Evolutionary conservation across 768 basidiomycete genomes (phyloP), one percentile per base, ranked within the genome.

Genomic region (Mrakia hoshinonis): DNA sequence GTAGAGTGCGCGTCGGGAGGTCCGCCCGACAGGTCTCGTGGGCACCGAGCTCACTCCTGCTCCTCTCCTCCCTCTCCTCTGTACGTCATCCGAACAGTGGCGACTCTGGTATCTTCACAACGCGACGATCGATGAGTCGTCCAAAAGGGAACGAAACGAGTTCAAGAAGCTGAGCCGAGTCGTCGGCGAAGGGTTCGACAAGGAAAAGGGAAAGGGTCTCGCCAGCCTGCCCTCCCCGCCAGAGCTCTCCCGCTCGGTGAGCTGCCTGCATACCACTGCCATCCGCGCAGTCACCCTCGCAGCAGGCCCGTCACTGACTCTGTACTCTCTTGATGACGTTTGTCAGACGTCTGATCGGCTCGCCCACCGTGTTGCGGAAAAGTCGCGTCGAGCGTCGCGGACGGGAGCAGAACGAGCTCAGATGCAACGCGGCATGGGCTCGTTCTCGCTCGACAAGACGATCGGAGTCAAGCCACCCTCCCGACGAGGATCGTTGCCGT

Each of bases 121-220:
- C 13, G 43, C 48, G 10, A 43, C 47, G 15, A 43, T 65, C 43
- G n/a, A n/a, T n/a, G n/a, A n/a, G n/a, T 65, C 63, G 6, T 65
- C 63, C 24, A 46, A 43, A 43, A 65, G 47, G 48, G 43, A 65
- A 3, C 18, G 63, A 12, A 38, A 65, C 12, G 63, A 65, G 39
- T 65, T 65, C 63, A 65, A 65, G 39, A 65, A 65, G 63, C 15
- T 65, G 29, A 46, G 39, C n/a, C n/a, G 63, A 65, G 63, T 22
- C 9, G 39, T 65, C 24, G 63, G 39, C 63, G 63, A 46, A 0
- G 24, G 1, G 13, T 38, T 65, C n/a, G 24, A 65, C 39, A 43
- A 48, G 31, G 63, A 65, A 9, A 65, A 48, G 48, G 43, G 43
- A 3, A 26, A 29, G 26, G 31, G 18, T 1, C 26, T 64, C 4